Base-by-base conservation (phyloP, 2,329 filamentous ascomycete genomes). In the Diplodia intermedia region DNA sequence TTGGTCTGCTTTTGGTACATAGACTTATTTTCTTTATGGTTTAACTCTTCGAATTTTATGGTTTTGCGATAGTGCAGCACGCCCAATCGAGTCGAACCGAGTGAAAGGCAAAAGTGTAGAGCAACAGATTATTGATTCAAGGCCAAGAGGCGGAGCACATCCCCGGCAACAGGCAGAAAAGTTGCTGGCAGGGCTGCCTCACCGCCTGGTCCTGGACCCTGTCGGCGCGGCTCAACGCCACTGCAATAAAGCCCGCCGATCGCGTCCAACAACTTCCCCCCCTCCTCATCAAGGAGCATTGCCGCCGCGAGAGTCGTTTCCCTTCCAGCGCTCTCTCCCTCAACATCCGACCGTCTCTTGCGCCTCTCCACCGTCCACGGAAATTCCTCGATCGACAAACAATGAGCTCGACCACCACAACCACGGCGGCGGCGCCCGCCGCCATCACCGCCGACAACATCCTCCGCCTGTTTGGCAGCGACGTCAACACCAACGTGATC, bases 381-480 rank as follows among this genome's bases (percentile, higher is more conserved):
- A n/a, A n/a, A 31, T 7, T 23, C 29, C 20, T 52, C n/a, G 23
- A 38, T 29, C 66, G 20, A 67, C 66, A 20, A 20, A 67, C 47
- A 14, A 68, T 68, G 66, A 69, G 67, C 67, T 66, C 52, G 15
- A 66, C 74, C 47, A 78, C 74, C 20, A 70, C 71, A 7, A 76
- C 74, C 5, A 70, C 75, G 60, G 76, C 72, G 75, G 63, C 75
- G 84, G 50, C 88, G 75, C 84, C 87, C 43, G 7, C 43, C 43
- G 43, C 43, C 67, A 93, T 96, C 76, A 97, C 92, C 65, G 93
- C 93, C 20, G 89, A 95, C 74, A 92, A 91, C 75, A 93, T 99
- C 75, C 85, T 94, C 69, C 89, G 89, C 70, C 87, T 98, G 60
- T 98, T 98, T 81, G 93, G 93, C 60, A 92, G 93, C 60, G 93